Evolutionary conservation across 2,329 filamentous ascomycete genomes (phyloP).

Genomic region (Pseudogymnoascus sp.): DNA sequence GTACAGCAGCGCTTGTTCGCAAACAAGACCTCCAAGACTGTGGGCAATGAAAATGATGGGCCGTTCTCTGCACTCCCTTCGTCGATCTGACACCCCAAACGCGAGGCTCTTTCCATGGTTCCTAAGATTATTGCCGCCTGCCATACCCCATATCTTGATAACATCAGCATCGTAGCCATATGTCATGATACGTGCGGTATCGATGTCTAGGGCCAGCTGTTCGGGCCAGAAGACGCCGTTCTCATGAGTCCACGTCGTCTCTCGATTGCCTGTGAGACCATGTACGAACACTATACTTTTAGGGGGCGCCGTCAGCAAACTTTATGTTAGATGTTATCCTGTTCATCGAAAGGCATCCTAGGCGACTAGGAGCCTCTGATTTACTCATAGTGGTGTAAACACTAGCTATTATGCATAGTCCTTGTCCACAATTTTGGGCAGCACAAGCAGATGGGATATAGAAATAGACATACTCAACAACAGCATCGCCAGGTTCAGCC

Average conservation of each 20-base stretch:
- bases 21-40: conserved; percentile 19
- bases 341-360: not conserved
- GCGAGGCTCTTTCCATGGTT: conserved; percentile 16
- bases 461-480: conserved; percentile 12
- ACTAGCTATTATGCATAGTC: not conserved
- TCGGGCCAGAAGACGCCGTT: conserved; percentile 16
- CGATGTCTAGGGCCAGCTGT: conserved; percentile 12
- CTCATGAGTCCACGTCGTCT: conserved; percentile 33
- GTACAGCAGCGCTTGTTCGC: conserved; percentile 15
- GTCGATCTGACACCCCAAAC: conserved; percentile 12
- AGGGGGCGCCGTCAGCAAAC: not conserved
- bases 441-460: not conserved
- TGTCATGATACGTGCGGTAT: conserved; percentile 1
- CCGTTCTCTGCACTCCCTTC: conserved; percentile 12
- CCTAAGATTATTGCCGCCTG: conserved; percentile 13
- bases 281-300: conserved; percentile 36
- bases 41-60: conserved; percentile 19
- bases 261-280: conserved; percentile 35
- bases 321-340: not conserved
- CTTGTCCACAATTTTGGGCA: not conserved
- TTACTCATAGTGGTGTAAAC: not conserved
- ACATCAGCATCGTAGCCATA: conserved; percentile 4
- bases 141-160: conserved; percentile 14
- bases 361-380: not conserved
- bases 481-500: conserved; percentile 10